Evolutionary conservation across 306 rosid species (phyloP).

Genomic region (Trifolium repens): DNA sequence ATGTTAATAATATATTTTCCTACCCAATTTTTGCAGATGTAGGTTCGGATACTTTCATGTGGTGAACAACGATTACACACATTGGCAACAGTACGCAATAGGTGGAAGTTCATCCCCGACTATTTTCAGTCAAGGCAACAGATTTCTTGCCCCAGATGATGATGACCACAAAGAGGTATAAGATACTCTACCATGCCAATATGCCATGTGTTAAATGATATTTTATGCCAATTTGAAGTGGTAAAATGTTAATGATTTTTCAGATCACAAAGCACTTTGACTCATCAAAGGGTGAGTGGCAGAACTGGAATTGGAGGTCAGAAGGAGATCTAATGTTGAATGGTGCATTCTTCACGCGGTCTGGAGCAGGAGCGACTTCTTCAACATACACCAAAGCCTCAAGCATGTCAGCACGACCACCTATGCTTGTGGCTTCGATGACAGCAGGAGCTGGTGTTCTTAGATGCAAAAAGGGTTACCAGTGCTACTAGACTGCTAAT

Average conservation of each 20-base stretch:
- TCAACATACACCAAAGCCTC: conserved; percentile 69
- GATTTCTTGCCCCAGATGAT: conserved; percentile 77
- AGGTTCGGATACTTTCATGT: conserved; percentile 88
- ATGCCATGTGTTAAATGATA: too few species aligned
- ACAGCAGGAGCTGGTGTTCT: conserved; percentile 72
- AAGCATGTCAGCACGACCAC: conserved; percentile 73
- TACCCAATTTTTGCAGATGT: conserved; percentile 53
- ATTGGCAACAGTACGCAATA: conserved; percentile 88
- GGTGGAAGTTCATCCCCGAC: conserved; percentile 93
- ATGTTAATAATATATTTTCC: background rate
- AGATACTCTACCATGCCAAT: too few species aligned
- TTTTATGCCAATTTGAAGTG: too few species aligned
- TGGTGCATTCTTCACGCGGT: conserved; percentile 74
- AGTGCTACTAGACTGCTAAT: conserved; percentile 34
- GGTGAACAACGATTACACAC: conserved; percentile 85
- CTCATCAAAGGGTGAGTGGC: conserved; percentile 59
- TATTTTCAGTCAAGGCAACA: conserved; percentile 85
- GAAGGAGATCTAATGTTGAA: conserved; percentile 73
- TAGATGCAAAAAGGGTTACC: conserved; percentile 57
- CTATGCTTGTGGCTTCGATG: conserved; percentile 60
- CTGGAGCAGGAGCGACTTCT: conserved; percentile 66
- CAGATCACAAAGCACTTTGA: conserved; percentile 67
- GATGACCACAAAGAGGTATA: conserved; percentile 66
- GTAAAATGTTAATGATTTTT: background rate
- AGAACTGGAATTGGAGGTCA: conserved; percentile 88